Percentiles rank a stretch among this genome's conserved stretches.
These are phyloP conservation scores for Apodospora peruviana DNA, from an alignment of 495 filamentous ascomycete species.

Conservation along the genomic window DNA sequence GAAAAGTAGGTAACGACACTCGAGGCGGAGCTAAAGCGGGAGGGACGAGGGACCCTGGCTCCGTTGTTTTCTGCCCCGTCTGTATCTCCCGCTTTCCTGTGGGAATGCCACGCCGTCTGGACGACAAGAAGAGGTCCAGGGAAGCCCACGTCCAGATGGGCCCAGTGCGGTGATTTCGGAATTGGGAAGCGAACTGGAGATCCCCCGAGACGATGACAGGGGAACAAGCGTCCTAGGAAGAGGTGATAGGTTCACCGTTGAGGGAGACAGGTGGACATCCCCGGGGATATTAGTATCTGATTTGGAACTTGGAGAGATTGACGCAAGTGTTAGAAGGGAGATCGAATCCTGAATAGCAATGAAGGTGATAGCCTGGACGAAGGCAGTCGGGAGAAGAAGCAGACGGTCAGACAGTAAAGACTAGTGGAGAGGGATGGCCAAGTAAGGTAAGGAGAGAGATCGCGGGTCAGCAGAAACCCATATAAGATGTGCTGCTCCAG, in stretches of 20 bases:
- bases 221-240: too few species aligned
- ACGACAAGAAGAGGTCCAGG: not conserved
- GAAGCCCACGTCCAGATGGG: conserved; percentile 8
- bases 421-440: not conserved
- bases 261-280: too few species aligned
- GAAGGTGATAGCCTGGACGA: conserved; percentile 10
- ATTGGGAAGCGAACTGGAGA: conserved; percentile 8
- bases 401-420: conserved; percentile 4
- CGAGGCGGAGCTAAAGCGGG: conserved; percentile 26
- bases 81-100: conserved; percentile 15
- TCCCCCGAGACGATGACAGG: too few species aligned
- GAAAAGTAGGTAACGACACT: conserved; percentile 16
- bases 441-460: not conserved
- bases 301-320: too few species aligned
- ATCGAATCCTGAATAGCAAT: conserved; percentile 13
- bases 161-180: conserved; percentile 2
- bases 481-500: conserved; percentile 5
- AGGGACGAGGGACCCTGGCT: conserved; percentile 27
- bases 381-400: conserved; percentile 9
- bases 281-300: too few species aligned
- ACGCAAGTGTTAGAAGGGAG: conserved; percentile 23
- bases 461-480: conserved; percentile 3
- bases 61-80: conserved; percentile 21
- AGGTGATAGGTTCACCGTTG: too few species aligned
- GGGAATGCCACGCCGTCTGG: conserved; percentile 11